Conservation (phyloP, 345 rosid genomes). For the Murraya koenigii region DNA sequence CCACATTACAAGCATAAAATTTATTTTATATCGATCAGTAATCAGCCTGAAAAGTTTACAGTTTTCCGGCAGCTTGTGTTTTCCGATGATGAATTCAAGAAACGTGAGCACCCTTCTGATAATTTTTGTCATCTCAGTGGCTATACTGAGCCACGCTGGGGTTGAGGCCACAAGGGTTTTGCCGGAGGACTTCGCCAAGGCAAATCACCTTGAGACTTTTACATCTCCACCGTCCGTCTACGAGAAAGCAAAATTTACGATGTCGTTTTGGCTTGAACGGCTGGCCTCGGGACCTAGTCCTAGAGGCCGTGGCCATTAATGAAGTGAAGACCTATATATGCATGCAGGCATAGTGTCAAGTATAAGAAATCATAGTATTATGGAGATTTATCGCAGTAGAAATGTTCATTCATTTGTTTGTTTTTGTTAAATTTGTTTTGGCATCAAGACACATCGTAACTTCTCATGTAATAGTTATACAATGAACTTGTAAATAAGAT, state of each 20-base stretch:
- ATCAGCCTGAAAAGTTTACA: neutral
- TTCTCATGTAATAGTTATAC: neutral
- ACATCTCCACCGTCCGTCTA: constrained; percentile 18
- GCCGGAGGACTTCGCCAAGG: constrained; percentile 30
- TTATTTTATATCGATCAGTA: neutral
- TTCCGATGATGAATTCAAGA: constrained; percentile 15
- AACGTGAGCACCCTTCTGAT: constrained; percentile 20
- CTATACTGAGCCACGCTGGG: constrained; percentile 18
- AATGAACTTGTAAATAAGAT: neutral
- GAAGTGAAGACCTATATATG: neutral
- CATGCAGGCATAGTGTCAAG: neutral
- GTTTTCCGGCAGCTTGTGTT: neutral
- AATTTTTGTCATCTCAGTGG: constrained; percentile 24
- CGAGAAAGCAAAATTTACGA: constrained; percentile 24
- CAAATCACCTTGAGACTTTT: constrained; percentile 23
- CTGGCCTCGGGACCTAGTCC: constrained; percentile 45
- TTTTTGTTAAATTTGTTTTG: neutral
- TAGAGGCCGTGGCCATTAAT: constrained; percentile 25
- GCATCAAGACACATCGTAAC: neutral
- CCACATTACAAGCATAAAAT: neutral
- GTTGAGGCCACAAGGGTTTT: constrained; percentile 43
- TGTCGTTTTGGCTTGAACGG: constrained; percentile 33
- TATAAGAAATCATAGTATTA: neutral
- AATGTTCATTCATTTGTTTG: neutral
- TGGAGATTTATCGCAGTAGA: neutral